Conservation (phyloP, 805 yeast species). For the Starmerella floricola region DNA sequence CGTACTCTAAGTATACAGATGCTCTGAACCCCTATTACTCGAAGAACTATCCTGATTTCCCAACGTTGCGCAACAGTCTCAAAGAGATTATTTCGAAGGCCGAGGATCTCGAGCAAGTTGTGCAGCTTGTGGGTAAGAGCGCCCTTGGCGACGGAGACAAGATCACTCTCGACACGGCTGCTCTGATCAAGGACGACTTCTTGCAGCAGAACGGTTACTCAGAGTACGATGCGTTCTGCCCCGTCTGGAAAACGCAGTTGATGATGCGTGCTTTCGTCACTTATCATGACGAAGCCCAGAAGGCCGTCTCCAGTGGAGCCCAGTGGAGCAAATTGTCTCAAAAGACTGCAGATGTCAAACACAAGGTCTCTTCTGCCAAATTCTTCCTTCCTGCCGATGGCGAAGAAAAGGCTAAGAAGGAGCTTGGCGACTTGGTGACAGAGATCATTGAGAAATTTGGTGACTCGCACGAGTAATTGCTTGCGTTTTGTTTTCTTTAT, state of each 20-base stretch:
- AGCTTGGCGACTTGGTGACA: constrained; percentile 63
- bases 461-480: constrained; percentile 71
- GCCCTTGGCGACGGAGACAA: constrained; percentile 95
- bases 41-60: constrained; percentile 77
- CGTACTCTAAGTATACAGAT: constrained; percentile 91
- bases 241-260: constrained; percentile 95
- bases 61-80: constrained; percentile 77
- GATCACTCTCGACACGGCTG: constrained; percentile 87
- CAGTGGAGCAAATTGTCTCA: constrained; percentile 88
- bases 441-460: constrained; percentile 83
- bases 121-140: constrained; percentile 96
- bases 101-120: constrained; percentile 97
- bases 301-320: constrained; percentile 87
- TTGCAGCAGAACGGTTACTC: constrained; percentile 99
- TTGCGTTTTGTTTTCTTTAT: background rate
- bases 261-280: constrained; percentile 94
- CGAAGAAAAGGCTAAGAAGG: constrained; percentile 58
- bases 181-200: constrained; percentile 91
- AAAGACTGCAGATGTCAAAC: constrained; percentile 81
- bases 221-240: constrained; percentile 96
- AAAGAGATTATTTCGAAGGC: constrained; percentile 93
- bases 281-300: constrained; percentile 94
- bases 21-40: constrained; percentile 80
- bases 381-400: constrained; percentile 94
- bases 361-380: constrained; percentile 85